Conservation (phyloP, 768 basidiomycete species). For the Rhizopogon roseolus region DNA sequence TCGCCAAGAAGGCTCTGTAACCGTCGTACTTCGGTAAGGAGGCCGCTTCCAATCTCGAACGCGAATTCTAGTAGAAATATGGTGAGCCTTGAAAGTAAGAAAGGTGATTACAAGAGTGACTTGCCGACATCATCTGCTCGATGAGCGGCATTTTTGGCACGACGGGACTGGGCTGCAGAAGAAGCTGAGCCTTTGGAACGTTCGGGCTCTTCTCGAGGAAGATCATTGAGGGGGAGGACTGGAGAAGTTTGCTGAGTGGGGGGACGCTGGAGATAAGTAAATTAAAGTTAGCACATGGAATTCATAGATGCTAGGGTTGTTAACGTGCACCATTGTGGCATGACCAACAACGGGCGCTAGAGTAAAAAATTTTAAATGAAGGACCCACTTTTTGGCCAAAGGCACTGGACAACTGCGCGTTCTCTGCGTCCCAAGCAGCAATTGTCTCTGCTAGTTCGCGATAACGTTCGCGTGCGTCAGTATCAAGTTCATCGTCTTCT, state of each 20-base stretch:
- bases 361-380: not conserved
- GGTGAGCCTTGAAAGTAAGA: constrained; percentile 10
- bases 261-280: constrained; percentile 28
- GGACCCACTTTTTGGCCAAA: constrained; percentile 61
- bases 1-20: constrained; percentile 89
- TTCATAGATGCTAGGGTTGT: not conserved
- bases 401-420: constrained; percentile 65
- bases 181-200: constrained; percentile 61
- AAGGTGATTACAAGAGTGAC: constrained; percentile 20
- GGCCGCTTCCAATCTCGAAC: constrained; percentile 92
- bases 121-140: constrained; percentile 84
- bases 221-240: constrained; percentile 39
- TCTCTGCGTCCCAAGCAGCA: constrained; percentile 74
- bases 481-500: constrained; percentile 60
- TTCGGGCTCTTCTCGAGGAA: constrained; percentile 57
- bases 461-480: constrained; percentile 67
- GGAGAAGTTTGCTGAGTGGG: constrained; percentile 48
- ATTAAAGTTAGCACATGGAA: constrained; percentile 5
- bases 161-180: constrained; percentile 76
- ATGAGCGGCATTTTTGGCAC: constrained; percentile 90
- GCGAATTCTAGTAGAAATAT: constrained; percentile 73
- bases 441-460: constrained; percentile 74
- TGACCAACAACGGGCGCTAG: not conserved
- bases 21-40: constrained; percentile 87
- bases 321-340: not conserved